A percentile compares a stretch with the other conserved stretches of the same genome.
Conservation (phyloP, 176 grass and related monocot genomes). For the Musa troglodytarum region DNA sequence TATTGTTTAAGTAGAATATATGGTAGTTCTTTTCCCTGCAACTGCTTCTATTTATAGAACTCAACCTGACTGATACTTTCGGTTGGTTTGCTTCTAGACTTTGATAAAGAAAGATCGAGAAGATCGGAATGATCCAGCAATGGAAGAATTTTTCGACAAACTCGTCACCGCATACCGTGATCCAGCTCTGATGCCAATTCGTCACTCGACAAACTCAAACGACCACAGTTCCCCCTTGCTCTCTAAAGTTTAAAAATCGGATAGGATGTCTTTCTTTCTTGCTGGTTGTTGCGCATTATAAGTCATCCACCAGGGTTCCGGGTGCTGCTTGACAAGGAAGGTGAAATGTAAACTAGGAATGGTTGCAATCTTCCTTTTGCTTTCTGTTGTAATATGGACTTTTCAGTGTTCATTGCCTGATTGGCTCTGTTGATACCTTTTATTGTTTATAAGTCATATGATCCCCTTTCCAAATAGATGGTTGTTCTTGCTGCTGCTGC, state of each 20-base stretch:
- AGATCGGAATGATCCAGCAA: conserved; percentile 56
- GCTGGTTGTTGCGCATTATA: not conserved
- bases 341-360: not conserved
- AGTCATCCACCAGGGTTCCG: not conserved
- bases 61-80: not conserved
- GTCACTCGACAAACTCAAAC: conserved; percentile 22
- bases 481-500: too few relatives aligned
- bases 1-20: too few relatives aligned
- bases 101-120: conserved; percentile 88
- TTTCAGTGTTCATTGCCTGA: not conserved
- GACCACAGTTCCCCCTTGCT: conserved; percentile 48
- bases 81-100: conserved; percentile 40
- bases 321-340: not conserved
- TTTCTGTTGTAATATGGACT: not conserved
- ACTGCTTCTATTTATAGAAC: not conserved
- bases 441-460: not conserved
- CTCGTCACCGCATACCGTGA: conserved; percentile 51
- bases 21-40: not conserved
- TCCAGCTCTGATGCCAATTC: conserved; percentile 53
- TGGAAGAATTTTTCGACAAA: conserved; percentile 56
- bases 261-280: not conserved
- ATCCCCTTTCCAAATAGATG: not conserved
- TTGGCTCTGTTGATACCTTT: not conserved
- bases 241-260: conserved; percentile 2
- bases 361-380: not conserved